These are phyloP conservation scores for Opeltia flavorubescens DNA, from an alignment of 495 filamentous ascomycete genomes.

Conservation along the genomic window DNA sequence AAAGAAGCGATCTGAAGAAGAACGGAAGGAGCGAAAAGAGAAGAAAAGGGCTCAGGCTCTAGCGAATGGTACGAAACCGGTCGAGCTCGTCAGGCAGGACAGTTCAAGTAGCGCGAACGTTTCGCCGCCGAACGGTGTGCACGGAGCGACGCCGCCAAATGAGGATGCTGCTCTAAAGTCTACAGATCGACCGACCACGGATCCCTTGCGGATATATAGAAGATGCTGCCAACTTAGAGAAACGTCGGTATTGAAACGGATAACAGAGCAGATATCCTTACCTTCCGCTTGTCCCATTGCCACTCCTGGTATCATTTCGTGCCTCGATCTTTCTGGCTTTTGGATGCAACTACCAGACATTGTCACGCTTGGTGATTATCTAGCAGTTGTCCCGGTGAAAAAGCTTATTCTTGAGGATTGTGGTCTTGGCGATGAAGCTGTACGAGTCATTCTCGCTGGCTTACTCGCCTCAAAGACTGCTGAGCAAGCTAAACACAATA, in stretches of 20 bases:
- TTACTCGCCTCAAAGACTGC: conserved; percentile 66
- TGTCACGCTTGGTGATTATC: conserved; percentile 77
- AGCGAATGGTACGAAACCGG: conserved; percentile 65
- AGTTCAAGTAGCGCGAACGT: conserved; percentile 34
- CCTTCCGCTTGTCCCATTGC: conserved; percentile 43
- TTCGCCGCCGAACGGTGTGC: conserved; percentile 16
- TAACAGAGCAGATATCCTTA: conserved; percentile 73
- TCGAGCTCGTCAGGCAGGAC: conserved; percentile 54
- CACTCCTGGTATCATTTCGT: conserved; percentile 57
- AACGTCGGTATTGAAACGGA: conserved; percentile 73
- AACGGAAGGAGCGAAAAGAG: conserved; percentile 75
- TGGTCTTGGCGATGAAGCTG: conserved; percentile 68
- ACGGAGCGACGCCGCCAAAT: background rate
- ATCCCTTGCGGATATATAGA: conserved; percentile 84
- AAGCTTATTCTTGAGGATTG: conserved; percentile 77
- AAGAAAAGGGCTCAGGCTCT: conserved; percentile 64
- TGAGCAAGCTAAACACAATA: conserved; percentile 34
- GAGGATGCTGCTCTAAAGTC: conserved; percentile 29
- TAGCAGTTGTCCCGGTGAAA: conserved; percentile 82
- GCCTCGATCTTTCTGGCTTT: conserved; percentile 72
- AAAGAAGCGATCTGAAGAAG: conserved; percentile 81
- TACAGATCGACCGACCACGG: conserved; percentile 66
- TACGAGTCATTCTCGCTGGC: conserved; percentile 74
- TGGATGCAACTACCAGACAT: conserved; percentile 71
- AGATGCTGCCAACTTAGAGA: conserved; percentile 89